Base-by-base conservation (phyloP, 768 basidiomycete genomes). In the Agrocybe praecox region DNA sequence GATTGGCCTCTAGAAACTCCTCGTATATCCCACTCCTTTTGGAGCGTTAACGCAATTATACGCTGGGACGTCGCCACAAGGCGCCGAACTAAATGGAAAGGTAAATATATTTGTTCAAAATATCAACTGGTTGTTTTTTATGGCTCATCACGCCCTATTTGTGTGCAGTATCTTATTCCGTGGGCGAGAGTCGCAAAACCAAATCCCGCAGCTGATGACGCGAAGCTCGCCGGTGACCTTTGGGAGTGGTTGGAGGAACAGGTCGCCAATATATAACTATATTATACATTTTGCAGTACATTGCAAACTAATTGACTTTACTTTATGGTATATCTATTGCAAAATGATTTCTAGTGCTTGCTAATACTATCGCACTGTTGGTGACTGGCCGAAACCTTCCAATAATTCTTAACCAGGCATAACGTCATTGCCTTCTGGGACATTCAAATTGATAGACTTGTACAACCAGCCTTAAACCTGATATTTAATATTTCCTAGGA, bases 41-140 rank as follows among this genome's bases (percentile, higher is more conserved):
- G 82, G 83, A 18, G 81, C 80, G 0, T 64, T 83, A 21, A 83
- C 82, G 1, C 81, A 78, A 51, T 64, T 84, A 2, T 84, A 75
- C 59, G 83, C 80, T 12, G 83, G 79, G 15, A 84, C 83, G 1
- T 65, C 72, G 0, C 64, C 72, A 0, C 75, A 76, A 29, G 80
- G 76, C 8, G 72, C 64, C 8, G 59, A 63, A 3, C 59, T 83
- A 9, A 77, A 74, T 43, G 82, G 83, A 26, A 77, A 82, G 70
- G 82, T 80, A 50, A 12, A 52, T 32, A 15, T 44, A 40, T 3
- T n/a, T n/a, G n/a, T n/a, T n/a, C n/a, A n/a, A n/a, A n/a, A n/a
- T n/a, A n/a, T n/a, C n/a, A n/a, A n/a, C n/a, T n/a, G n/a, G n/a
- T n/a, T n/a, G n/a, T n/a, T n/a, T n/a, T n/a, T 10, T 44, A 43